Base-by-base conservation (phyloP, 169 alveolate genomes). In the Plasmodium billcollinsi region DNA sequence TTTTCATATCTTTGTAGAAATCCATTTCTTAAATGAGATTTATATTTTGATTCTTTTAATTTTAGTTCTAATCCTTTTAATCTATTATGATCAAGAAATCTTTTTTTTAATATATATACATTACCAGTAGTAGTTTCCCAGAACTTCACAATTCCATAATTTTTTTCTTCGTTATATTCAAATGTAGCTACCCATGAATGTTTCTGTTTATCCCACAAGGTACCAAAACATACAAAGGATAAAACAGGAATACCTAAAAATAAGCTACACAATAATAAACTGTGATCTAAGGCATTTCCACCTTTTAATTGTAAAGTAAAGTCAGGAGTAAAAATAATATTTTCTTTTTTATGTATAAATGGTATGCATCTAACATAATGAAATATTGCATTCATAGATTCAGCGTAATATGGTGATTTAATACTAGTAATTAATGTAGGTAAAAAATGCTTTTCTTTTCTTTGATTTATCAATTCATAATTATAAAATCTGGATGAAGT, bases 111-210 rank as follows among this genome's bases (percentile, higher is more conserved):
- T 0, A 73, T 71, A 29, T 91, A 89, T 9, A 90, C 74, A 49
- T 93, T 95, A 12, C 97, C 96, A 15, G 96, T 91, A 9, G 97
- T 94, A 20, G 93, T 75, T 74, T 94, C 96, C 96, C 96, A 94
- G 71, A 94, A 85, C 73, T 94, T 94, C 3, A 94, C 88, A 6
- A 88, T 18, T 11, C 94, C 78, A 61, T 73, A 91, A 59, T 88
- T 85, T 18, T 90, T 90, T 15, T 80, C 75, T 9, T 89, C 94
- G 49, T 71, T 86, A 18, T 15, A 74, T 50, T 65, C 89, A 59
- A 95, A 74, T 12, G 97, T 93, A 50, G 90, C 86, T 4, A 95
- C 96, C 96, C 96, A 95, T 15, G 96, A 74, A 67, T 95, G 96
- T 58, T 75, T 62, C 24, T 91, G 91, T 1, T 93, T 94, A 61